Evolutionary conservation across 805 yeast species (phyloP), one percentile per base, ranked within the genome.

Genomic region (Lachancea sp.): DNA sequence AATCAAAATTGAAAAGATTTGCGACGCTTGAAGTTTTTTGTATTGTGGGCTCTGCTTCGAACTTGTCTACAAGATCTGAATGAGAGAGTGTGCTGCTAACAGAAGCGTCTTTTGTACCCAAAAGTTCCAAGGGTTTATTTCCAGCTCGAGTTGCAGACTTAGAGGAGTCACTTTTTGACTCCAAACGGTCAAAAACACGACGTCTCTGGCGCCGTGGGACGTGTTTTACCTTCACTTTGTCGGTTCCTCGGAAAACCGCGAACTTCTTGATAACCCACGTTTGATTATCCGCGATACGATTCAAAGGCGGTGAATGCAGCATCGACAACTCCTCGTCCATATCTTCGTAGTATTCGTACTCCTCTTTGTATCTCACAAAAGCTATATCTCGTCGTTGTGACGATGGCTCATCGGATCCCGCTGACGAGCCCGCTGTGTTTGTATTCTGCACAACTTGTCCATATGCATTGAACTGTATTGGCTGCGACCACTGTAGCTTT

Each of bases 311-410:
- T 10, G 70, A 55, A 49, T 83, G 82, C n/a, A 62, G 49, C 17
- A 51, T 51, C 15, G 57, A 52, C 18, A 87, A 63, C 53, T 85
- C 87, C 36, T 70, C 69, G 60, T 89, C 95, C 80, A 89, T 81
- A 17, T 87, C 95, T 30, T 84, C 88, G 59, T 88, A 87, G n/a
- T 79, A 75, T 44, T 72, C 75, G 61, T 84, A 89, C 35, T 72
- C 73, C 18, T 75, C 73, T 15, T 84, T 78, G 70, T 88, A 89
- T 46, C 68, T 72, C 0, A 88, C 95, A 61, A 84, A 83, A 2
- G 78, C 90, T 11, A 86, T 76, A 43, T 79, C 75, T 51, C 95
- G 68, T 57, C 95, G 66, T 56, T 82, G 88, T 52, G 76, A 82
- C 41, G 75, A 78, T 38, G 76, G 82, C 37, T 72, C 78, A 38